Conservation (phyloP, 2,329 filamentous ascomycete species). For the Fusarium albidum region DNA sequence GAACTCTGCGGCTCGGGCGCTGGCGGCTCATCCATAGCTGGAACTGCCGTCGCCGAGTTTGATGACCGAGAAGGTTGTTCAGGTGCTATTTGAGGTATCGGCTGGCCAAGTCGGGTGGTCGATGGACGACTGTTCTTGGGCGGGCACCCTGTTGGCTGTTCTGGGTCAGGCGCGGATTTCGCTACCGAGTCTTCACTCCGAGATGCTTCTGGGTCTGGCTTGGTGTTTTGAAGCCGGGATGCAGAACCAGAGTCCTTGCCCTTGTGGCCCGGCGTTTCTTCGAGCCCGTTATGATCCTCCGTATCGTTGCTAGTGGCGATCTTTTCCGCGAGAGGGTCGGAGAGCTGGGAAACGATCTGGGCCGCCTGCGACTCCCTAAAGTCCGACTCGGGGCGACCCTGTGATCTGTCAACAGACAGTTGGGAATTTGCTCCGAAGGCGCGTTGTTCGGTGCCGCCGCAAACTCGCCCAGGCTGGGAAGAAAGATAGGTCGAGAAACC, state of each 20-base stretch:
- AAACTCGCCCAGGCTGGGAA: neutral
- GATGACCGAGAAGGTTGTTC: neutral
- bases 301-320: constrained; percentile 19
- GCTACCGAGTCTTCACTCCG: neutral
- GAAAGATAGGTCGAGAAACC: constrained; percentile 5
- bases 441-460: neutral
- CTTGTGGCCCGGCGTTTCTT: neutral
- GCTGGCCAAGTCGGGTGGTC: neutral
- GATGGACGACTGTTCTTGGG: neutral
- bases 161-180: neutral
- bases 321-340: constrained; percentile 21
- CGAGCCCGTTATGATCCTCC: neutral
- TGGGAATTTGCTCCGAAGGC: neutral
- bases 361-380: constrained; percentile 39
- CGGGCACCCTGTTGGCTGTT: neutral
- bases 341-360: constrained; percentile 34
- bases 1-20: constrained; percentile 20
- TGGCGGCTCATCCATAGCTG: constrained; percentile 32
- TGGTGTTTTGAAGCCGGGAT: neutral
- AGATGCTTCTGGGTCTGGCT: neutral
- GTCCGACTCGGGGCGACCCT: neutral
- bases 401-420: neutral
- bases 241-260: neutral
- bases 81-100: neutral
- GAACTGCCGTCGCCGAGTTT: neutral